These are phyloP conservation scores for Echinosophora koreensis DNA, from an alignment of 306 rosid genomes.

Conservation along the genomic window DNA sequence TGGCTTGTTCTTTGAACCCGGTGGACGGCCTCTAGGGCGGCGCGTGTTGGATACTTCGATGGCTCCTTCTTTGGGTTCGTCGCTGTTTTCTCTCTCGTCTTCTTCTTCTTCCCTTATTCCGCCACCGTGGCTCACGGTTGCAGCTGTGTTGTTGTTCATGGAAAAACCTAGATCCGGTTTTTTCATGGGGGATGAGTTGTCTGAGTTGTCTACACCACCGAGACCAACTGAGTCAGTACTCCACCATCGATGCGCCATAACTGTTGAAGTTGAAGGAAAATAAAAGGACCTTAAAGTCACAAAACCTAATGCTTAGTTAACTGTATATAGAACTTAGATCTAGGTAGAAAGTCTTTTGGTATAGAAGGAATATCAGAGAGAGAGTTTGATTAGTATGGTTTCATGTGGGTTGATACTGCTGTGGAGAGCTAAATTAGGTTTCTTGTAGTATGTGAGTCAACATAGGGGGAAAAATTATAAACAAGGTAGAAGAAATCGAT, in stretches of 20 bases:
- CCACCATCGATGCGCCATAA: conserved; percentile 94
- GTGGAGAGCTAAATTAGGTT: neutral
- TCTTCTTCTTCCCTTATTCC: conserved; percentile 56
- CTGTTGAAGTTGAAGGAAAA: neutral
- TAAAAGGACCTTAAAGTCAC: neutral
- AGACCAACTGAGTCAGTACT: conserved; percentile 62
- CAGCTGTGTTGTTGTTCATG: conserved; percentile 48
- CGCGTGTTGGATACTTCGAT: conserved; percentile 62
- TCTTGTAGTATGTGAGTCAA: conserved; percentile 32
- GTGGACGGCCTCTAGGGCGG: conserved; percentile 76
- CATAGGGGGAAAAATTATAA: neutral
- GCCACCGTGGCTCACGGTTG: conserved; percentile 19
- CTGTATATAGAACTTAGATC: neutral
- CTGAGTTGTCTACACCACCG: conserved; percentile 54
- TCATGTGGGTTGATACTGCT: neutral
- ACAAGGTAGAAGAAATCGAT: neutral
- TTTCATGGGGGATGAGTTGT: conserved; percentile 51
- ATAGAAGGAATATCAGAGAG: neutral
- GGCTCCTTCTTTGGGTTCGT: conserved; percentile 79
- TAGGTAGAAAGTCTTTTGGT: neutral
- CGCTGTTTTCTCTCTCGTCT: conserved; percentile 71
- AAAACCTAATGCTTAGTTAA: neutral
- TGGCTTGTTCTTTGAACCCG: conserved; percentile 84
- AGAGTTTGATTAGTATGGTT: neutral
- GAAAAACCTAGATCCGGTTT: conserved; percentile 86